Base-by-base conservation (phyloP, 1,139 yeast genomes). In the Sugiyamaella japonica region DNA sequence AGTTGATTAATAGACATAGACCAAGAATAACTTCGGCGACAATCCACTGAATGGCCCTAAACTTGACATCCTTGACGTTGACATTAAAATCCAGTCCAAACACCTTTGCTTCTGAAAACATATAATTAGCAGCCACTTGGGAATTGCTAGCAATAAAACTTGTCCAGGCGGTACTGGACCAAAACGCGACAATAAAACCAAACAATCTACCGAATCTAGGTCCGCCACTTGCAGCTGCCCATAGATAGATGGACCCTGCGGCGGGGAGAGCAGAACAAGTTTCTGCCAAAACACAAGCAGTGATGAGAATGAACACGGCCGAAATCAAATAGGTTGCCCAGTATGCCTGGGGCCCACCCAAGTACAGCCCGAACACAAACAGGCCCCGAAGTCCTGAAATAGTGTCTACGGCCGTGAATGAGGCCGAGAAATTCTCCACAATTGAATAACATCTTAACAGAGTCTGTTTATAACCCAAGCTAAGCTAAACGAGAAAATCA, bases 231-330 rank as follows among this genome's bases (percentile, higher is more conserved):
- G 61, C 63, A 39, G 68, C 66, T 16, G 68, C 68, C 68, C 68
- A 65, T n/a, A 65, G 54, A 50, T 65, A 65, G 46, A 65, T 63
- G 13, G 68, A 65, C 1, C 68, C 68, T n/a, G 68, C 65, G n/a
- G 67, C 67, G 10, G 68, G 68, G n/a, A 65, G 54, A 13, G 67
- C 63, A 10, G 68, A 65, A 46, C 68, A 65, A 15, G 64, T 57
- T 48, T 65, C 68, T 17, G 68, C 68, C 40, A 65, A 53, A 6
- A 62, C 64, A 7, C 65, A 59, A 13, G 66, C 66, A 7, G 68
- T 65, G 54, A 65, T 59, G 42, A 61, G 47, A 38, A 61, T 59
- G 50, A 63, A 62, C 16, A 64, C 55, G 15, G 56, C 48, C 5
- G 63, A 55, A 23, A 62, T 48, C 41, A 61, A 41, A 48, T 59